Percentiles rank a stretch among this genome's conserved stretches.
phyloP scores from a whole-genome alignment of 2,329 filamentous ascomycete species.

The Penicillium crustosum region DNA sequence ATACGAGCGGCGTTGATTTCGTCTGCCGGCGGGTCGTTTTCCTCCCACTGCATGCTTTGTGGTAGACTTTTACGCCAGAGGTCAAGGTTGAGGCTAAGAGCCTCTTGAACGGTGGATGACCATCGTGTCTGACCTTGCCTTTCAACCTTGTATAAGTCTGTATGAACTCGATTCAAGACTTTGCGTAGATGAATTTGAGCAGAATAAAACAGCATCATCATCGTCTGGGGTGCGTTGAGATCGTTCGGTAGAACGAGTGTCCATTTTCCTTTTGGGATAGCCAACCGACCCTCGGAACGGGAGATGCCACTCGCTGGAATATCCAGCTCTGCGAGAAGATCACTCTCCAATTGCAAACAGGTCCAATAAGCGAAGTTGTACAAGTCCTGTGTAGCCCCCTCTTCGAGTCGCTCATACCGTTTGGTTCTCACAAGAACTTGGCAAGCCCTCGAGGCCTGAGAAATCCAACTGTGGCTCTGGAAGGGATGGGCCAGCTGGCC shows the following conservation, averaged over 20 bases:
- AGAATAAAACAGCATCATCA: slow-evolving; percentile 58
- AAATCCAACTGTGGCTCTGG: slow-evolving; percentile 76
- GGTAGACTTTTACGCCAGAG: slow-evolving; percentile 57
- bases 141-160: slow-evolving; percentile 52
- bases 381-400: slow-evolving; percentile 55
- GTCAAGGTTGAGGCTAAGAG: slow-evolving; percentile 50
- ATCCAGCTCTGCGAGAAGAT: slow-evolving; percentile 84
- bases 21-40: slow-evolving; percentile 66
- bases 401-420: slow-evolving; percentile 36
- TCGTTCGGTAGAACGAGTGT: slow-evolving; percentile 35
- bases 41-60: slow-evolving; percentile 59
- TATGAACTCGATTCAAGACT: slow-evolving; percentile 57
- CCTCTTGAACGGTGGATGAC: slow-evolving; percentile 42
- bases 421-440: slow-evolving; percentile 70
- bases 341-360: slow-evolving; percentile 88
- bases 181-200: slow-evolving; percentile 62
- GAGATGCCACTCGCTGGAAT: slow-evolving; percentile 62
- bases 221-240: slow-evolving; percentile 36
- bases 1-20: slow-evolving; percentile 82
- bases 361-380: slow-evolving; percentile 85
- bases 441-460: slow-evolving; percentile 58
- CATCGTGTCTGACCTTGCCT: slow-evolving; percentile 37
- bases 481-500: slow-evolving; percentile 83
- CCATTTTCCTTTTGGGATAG: slow-evolving; percentile 40
- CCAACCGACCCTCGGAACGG: slow-evolving; percentile 51